Evolutionary conservation across 1,284 basidiomycete genomes (phyloP).

Genomic region (Schizopora paradoxa): DNA sequence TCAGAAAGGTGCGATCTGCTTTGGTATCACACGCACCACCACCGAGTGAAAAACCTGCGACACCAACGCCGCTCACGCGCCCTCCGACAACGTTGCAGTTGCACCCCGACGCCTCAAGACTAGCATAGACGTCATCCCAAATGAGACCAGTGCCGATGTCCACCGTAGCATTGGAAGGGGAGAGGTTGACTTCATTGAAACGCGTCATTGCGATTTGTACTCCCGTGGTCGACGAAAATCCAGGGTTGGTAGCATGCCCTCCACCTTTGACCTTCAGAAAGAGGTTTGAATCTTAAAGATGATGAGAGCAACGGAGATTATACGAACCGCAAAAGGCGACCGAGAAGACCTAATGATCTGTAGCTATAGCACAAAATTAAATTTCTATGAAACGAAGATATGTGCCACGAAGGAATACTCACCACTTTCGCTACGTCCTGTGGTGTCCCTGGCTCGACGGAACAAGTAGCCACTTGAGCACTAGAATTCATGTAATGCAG

Average conservation of each 20-base stretch:
- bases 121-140: conserved; percentile 55
- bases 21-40: conserved; percentile 14
- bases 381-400: neutral
- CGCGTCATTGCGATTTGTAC: conserved; percentile 51
- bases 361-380: neutral
- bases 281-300: neutral
- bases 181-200: conserved; percentile 42
- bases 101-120: conserved; percentile 37
- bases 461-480: conserved; percentile 37
- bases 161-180: conserved; percentile 34
- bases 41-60: conserved; percentile 25
- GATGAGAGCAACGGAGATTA: neutral
- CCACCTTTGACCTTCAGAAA: conserved; percentile 44
- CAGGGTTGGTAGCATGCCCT: conserved; percentile 46
- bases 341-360: conserved; percentile 28
- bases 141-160: conserved; percentile 46
- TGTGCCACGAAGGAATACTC: neutral
- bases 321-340: conserved; percentile 39
- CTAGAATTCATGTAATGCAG: conserved; percentile 44
- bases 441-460: conserved; percentile 46
- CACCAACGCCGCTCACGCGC: conserved; percentile 25
- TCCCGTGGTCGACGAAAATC: conserved; percentile 49
- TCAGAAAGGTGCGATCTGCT: neutral
- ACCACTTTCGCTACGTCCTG: conserved; percentile 43
- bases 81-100: conserved; percentile 30